phyloP scores from a whole-genome alignment of 139 green algal genomes.

The Tetratostichococcus sp. region DNA sequence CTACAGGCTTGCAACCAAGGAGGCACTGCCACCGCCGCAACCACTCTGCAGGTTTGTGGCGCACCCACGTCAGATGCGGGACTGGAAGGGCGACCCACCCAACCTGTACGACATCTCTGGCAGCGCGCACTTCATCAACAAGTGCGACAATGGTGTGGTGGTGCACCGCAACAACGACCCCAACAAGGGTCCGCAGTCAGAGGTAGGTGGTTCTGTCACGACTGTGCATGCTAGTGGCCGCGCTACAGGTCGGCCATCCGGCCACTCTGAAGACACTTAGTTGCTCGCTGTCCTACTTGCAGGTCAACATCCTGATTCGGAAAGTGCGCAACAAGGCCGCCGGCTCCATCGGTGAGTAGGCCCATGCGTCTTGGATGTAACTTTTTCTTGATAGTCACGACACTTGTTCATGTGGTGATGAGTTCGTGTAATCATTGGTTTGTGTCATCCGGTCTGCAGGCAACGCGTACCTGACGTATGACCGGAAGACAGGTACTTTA shows the following conservation, averaged over 20 bases:
- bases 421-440: too few species aligned
- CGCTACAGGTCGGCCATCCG: too few species aligned
- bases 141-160: conserved; percentile 94
- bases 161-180: conserved; percentile 79
- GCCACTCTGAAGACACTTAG: too few species aligned
- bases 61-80: conserved; percentile 80
- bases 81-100: conserved; percentile 78
- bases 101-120: conserved; percentile 91
- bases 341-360: conserved; percentile 65
- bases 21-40: too few species aligned
- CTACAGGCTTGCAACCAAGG: too few species aligned
- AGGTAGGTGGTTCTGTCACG: not conserved
- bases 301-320: conserved; percentile 54
- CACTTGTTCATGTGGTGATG: too few species aligned
- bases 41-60: conserved; percentile 79
- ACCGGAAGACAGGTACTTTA: not conserved
- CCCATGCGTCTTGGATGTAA: not conserved
- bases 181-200: conserved; percentile 15
- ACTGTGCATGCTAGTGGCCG: too few species aligned
- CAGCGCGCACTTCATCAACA: conserved; percentile 96
- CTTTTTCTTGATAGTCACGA: too few species aligned
- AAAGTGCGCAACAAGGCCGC: conserved; percentile 91
- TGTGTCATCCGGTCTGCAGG: not conserved
- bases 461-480: not conserved
- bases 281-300: not conserved